These are phyloP conservation scores for Chrysoporthe puriensis DNA, from an alignment of 2,329 filamentous ascomycete genomes.

Conservation along the genomic window DNA sequence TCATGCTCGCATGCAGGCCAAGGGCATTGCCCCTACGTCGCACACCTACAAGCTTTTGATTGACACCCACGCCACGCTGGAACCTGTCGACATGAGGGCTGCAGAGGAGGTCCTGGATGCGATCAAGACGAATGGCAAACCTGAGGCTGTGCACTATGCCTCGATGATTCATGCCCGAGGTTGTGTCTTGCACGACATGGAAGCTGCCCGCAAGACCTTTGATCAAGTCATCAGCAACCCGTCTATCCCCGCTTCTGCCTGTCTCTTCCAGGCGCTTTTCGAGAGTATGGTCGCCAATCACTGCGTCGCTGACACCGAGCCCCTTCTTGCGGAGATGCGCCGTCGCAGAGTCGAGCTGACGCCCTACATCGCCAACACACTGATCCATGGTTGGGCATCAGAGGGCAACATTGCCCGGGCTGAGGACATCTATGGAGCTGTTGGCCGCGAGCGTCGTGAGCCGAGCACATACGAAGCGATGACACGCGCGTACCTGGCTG, in stretches of 20 bases:
- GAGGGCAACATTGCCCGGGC: conserved; percentile 81
- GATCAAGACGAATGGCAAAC: conserved; percentile 73
- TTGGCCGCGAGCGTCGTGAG: conserved; percentile 79
- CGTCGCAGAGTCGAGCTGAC: conserved; percentile 79
- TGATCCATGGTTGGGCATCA: conserved; percentile 95
- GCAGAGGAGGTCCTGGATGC: conserved; percentile 81
- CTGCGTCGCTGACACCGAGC: conserved; percentile 74
- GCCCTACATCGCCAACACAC: conserved; percentile 95
- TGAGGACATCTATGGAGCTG: conserved; percentile 76
- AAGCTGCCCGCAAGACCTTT: conserved; percentile 79
- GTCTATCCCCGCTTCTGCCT: conserved; percentile 74
- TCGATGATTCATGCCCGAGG: conserved; percentile 95
- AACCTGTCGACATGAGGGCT: conserved; percentile 85
- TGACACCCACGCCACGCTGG: conserved; percentile 91
- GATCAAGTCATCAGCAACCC: conserved; percentile 74
- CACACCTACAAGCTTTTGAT: conserved; percentile 98
- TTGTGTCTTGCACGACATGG: conserved; percentile 90
- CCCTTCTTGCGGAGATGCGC: conserved; percentile 77
- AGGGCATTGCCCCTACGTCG: conserved; percentile 85
- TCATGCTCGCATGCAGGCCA: conserved; percentile 90
- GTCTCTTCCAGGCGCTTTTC: conserved; percentile 94
- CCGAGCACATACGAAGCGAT: conserved; percentile 99
- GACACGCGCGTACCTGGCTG: conserved; percentile 88
- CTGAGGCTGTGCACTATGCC: conserved; percentile 94
- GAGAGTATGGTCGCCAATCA: conserved; percentile 97